phyloP scores from a whole-genome alignment of 768 basidiomycete genomes.

The Tylopilus vinaceipallidus region DNA sequence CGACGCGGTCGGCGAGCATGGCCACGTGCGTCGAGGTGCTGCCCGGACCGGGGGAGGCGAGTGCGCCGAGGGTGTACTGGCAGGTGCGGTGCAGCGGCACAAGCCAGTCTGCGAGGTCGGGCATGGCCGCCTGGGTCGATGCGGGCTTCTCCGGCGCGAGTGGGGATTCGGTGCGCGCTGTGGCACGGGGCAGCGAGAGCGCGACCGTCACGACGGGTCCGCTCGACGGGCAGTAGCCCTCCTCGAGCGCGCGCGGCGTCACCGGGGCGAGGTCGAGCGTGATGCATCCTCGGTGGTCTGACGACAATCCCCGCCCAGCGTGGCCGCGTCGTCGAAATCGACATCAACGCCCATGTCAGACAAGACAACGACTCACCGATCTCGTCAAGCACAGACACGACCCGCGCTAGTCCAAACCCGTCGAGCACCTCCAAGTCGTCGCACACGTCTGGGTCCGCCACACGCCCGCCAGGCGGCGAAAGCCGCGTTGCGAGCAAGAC shows the following conservation, averaged over 20 bases:
- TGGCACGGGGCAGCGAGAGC: constrained; percentile 35
- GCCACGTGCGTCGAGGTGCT: constrained; percentile 17
- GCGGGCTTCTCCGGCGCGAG: background rate
- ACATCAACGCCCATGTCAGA: background rate
- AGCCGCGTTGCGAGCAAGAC: constrained; percentile 48
- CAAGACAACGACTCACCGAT: constrained; percentile 15
- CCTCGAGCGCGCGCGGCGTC: constrained; percentile 37
- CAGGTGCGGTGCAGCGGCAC: constrained; percentile 53
- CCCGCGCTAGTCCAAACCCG: constrained; percentile 43
- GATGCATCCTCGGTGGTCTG: constrained; percentile 34
- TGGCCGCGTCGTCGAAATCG: no score
- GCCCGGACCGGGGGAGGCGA: no score
- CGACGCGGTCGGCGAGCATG: constrained; percentile 25
- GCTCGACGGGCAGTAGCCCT: constrained; percentile 34
- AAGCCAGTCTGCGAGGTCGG: constrained; percentile 35
- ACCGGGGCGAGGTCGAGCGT: constrained; percentile 53
- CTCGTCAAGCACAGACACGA: constrained; percentile 48
- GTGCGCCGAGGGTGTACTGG: constrained; percentile 43
- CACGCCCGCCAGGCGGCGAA: constrained; percentile 16
- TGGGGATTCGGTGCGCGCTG: background rate
- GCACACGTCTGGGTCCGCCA: constrained; percentile 25
- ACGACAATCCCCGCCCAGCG: no score
- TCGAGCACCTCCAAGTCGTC: constrained; percentile 45
- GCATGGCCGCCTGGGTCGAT: background rate
- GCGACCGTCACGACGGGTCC: constrained; percentile 35